Percentiles rank a stretch among this genome's conserved stretches.
phyloP scores from a whole-genome alignment of 495 filamentous ascomycete species.

The Tuber calosporum region DNA sequence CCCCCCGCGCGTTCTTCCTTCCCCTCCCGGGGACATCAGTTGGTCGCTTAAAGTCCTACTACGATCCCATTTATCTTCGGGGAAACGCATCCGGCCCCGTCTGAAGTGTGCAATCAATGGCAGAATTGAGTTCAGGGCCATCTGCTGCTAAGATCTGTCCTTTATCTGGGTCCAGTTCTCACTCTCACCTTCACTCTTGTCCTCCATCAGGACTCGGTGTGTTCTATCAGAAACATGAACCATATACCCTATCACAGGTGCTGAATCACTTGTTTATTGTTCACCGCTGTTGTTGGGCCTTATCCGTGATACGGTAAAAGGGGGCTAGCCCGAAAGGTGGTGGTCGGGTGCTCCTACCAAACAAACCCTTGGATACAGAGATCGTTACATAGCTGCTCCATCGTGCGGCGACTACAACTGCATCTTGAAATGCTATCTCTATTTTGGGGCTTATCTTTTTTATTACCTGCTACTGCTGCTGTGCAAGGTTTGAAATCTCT shows the following conservation, averaged over 20 bases:
- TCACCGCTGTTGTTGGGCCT: background rate
- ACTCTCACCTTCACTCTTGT: background rate
- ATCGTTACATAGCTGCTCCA: background rate
- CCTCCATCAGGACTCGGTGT: background rate
- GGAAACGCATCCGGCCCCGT: background rate
- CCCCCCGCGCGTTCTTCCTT: background rate
- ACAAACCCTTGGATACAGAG: background rate
- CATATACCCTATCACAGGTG: background rate
- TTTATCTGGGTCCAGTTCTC: background rate
- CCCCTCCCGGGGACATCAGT: background rate
- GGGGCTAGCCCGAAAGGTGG: background rate
- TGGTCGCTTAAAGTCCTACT: constrained; percentile 2
- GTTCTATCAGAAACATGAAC: background rate
- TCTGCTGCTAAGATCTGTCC: background rate
- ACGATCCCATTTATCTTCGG: background rate
- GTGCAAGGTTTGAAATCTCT: background rate
- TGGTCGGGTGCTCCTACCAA: background rate
- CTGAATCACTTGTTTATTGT: background rate
- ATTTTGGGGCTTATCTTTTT: background rate
- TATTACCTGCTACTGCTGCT: background rate
- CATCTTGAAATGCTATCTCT: background rate
- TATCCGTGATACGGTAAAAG: background rate
- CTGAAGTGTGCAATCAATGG: background rate
- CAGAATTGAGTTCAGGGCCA: background rate
- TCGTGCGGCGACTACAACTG: background rate